Conservation (phyloP, 345 rosid species). For the Aurinia saxatilis region DNA sequence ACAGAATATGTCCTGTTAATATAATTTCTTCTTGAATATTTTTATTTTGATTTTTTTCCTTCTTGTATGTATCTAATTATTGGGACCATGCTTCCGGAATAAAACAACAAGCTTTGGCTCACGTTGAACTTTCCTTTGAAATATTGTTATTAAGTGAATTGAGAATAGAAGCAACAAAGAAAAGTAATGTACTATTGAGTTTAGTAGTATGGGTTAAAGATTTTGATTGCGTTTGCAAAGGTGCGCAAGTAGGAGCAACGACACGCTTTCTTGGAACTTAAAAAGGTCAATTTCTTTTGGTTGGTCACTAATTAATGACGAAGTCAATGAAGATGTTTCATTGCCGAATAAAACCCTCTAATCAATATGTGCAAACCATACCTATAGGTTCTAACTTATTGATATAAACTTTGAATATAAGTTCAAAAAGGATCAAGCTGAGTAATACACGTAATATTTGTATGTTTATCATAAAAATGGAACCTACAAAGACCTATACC, state of each 20-base stretch:
- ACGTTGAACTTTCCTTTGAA: not conserved
- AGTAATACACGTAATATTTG: not conserved
- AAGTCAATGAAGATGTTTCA: conserved; percentile 13
- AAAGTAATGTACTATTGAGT: conserved; percentile 7
- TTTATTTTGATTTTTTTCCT: not conserved
- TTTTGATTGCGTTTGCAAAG: conserved; percentile 24
- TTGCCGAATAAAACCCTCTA: not conserved
- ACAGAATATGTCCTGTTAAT: conserved; percentile 8
- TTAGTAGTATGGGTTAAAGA: conserved; percentile 26
- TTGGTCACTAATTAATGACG: conserved; percentile 23
- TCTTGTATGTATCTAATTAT: conserved; percentile 16
- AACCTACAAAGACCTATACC: not conserved
- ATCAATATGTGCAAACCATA: conserved; percentile 23
- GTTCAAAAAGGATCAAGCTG: not conserved
- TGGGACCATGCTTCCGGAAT: conserved; percentile 8
- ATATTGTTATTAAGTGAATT: not conserved
- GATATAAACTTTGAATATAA: not conserved
- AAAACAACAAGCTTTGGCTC: conserved; percentile 16
- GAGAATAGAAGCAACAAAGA: conserved; percentile 20
- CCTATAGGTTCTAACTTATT: not conserved
- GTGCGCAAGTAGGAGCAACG: conserved; percentile 13
- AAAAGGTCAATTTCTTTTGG: conserved; percentile 25
- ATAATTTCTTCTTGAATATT: not conserved
- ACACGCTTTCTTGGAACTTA: conserved; percentile 18
- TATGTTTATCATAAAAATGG: not conserved